A percentile compares a stretch with the other conserved stretches of the same genome.
Evolutionary conservation across 148 eudicot genomes (phyloP).

Genomic region (Fagopyrum esculentum): DNA sequence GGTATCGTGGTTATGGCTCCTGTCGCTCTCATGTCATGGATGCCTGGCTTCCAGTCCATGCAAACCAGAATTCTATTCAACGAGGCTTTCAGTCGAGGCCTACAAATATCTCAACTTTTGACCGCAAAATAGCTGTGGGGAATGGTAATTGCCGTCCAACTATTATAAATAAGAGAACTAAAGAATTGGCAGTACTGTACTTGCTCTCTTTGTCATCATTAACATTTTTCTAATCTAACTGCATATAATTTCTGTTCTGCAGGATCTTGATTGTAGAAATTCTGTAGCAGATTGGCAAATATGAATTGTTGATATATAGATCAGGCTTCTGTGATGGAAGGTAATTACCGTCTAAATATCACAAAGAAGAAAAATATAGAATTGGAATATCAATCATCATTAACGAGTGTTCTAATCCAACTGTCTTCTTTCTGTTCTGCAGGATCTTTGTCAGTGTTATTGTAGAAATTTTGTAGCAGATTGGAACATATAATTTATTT

Average conservation of each 20-base stretch:
- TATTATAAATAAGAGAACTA: not conserved
- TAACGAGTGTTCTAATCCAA: not conserved
- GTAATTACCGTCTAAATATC: no score
- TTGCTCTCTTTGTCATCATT: not conserved
- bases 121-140: conserved; percentile 38
- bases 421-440: not conserved
- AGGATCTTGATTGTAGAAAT: conserved; percentile 1
- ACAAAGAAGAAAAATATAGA: no score
- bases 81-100: conserved; percentile 91
- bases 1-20: conserved; percentile 81
- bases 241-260: not conserved
- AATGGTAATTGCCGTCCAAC: not conserved
- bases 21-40: conserved; percentile 83
- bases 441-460: not conserved
- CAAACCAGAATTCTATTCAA: conserved; percentile 90
- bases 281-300: conserved; percentile 4
- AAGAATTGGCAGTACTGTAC: not conserved
- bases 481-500: not conserved
- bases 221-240: not conserved
- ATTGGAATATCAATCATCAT: not conserved
- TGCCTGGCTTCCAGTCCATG: conserved; percentile 92
- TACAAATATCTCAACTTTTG: conserved; percentile 76
- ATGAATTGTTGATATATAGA: not conserved
- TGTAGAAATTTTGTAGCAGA: conserved; percentile 9
- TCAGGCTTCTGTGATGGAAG: not conserved